Evolutionary conservation across 495 filamentous ascomycete species (phyloP).

Genomic region (Chaetomium cochliodes): DNA sequence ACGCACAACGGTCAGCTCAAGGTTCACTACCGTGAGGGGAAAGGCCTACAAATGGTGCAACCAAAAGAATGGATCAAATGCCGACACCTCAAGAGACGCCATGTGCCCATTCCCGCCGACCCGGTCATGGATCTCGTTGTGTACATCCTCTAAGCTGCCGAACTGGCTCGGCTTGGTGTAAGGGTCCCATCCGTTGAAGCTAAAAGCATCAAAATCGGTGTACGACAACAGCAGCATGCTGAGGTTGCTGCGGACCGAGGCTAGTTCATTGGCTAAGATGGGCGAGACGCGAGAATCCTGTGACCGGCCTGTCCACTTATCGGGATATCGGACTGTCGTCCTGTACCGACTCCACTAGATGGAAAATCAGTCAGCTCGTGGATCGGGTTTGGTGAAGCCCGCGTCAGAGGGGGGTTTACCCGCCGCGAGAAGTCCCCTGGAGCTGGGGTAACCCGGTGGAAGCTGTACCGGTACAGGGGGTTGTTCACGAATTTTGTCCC

Average conservation of each 20-base stretch:
- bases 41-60: slow-evolving; percentile 56
- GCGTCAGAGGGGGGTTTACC: neutral
- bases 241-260: slow-evolving; percentile 44
- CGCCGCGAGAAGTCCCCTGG: slow-evolving; percentile 25
- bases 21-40: too few relatives aligned
- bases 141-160: slow-evolving; percentile 61
- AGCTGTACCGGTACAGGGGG: slow-evolving; percentile 41
- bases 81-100: slow-evolving; percentile 59
- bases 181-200: slow-evolving; percentile 55
- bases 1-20: neutral
- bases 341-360: slow-evolving; percentile 30
- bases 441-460: slow-evolving; percentile 32
- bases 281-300: slow-evolving; percentile 48
- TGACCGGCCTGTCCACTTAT: slow-evolving; percentile 22
- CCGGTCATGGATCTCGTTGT: slow-evolving; percentile 63
- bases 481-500: slow-evolving; percentile 34
- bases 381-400: neutral
- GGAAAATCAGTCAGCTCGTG: neutral
- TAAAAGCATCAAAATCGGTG: slow-evolving; percentile 55
- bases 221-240: slow-evolving; percentile 59
- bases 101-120: slow-evolving; percentile 60
- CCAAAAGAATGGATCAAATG: slow-evolving; percentile 73
- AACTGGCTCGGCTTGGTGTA: slow-evolving; percentile 37
- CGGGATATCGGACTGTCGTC: slow-evolving; percentile 31
- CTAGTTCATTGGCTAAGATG: slow-evolving; percentile 46